Percentiles rank a stretch among this genome's conserved stretches.
phyloP scores from a whole-genome alignment of 2,329 filamentous ascomycete genomes.

The Macrophomina tecta region DNA sequence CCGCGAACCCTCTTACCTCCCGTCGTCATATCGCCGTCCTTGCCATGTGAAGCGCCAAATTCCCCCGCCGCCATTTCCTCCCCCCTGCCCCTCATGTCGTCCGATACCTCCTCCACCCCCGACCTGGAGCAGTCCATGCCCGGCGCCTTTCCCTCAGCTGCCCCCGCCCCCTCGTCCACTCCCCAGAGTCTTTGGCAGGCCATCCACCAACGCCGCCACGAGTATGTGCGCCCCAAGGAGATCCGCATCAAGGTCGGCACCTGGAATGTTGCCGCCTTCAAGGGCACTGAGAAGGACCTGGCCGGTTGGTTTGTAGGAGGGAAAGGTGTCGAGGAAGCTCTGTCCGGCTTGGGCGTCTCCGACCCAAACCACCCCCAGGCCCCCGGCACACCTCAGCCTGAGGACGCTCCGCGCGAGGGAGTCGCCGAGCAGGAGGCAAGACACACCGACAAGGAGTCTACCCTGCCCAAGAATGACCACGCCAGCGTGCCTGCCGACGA shows the following conservation, averaged over 20 bases:
- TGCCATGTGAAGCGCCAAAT: conserved; percentile 19
- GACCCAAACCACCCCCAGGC: conserved; percentile 34
- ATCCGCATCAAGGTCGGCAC: conserved; percentile 89
- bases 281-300: conserved; percentile 86
- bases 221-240: conserved; percentile 77
- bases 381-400: conserved; percentile 34
- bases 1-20: neutral
- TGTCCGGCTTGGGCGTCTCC: conserved; percentile 60
- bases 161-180: conserved; percentile 36
- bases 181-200: conserved; percentile 60
- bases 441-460: conserved; percentile 49
- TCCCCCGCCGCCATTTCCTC: neutral
- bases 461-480: conserved; percentile 53
- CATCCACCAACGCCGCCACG: conserved; percentile 73
- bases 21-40: neutral
- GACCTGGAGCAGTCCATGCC: conserved; percentile 54
- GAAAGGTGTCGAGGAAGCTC: conserved; percentile 68
- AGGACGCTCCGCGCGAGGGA: conserved; percentile 45
- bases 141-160: conserved; percentile 53
- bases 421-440: conserved; percentile 56
- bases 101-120: conserved; percentile 38
- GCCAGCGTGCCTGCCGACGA: conserved; percentile 61
- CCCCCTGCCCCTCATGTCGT: conserved; percentile 22
- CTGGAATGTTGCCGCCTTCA: conserved; percentile 90
- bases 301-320: conserved; percentile 86